Conservation (phyloP, 2,329 filamentous ascomycete genomes). For the Aspergillus intermedius region DNA sequence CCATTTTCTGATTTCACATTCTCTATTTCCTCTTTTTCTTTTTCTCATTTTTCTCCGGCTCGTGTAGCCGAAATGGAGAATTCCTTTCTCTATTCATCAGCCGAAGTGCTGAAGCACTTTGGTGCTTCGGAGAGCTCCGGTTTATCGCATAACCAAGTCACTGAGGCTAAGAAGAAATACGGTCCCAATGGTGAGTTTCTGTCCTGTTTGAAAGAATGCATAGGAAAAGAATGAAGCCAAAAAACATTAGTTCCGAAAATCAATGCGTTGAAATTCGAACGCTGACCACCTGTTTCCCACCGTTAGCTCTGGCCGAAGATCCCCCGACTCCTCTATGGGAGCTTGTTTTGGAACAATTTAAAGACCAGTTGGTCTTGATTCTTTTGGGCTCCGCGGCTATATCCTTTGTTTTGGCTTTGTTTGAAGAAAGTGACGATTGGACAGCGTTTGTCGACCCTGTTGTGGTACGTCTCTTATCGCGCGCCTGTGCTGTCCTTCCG, state of each 20-base stretch:
- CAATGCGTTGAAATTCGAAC: not conserved
- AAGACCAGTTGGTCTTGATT: slow-evolving; percentile 96
- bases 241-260: not conserved
- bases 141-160: slow-evolving; percentile 45
- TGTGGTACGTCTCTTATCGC: slow-evolving; percentile 60
- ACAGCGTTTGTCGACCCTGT: slow-evolving; percentile 93
- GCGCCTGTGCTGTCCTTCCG: not conserved
- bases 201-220: no score
- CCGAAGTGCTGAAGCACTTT: slow-evolving; percentile 48
- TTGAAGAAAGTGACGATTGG: slow-evolving; percentile 91
- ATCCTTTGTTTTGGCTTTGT: slow-evolving; percentile 85
- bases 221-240: no score
- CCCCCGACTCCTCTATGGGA: slow-evolving; percentile 95
- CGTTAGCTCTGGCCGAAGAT: slow-evolving; percentile 69
- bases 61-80: slow-evolving; percentile 43
- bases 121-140: slow-evolving; percentile 46
- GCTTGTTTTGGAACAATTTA: slow-evolving; percentile 96
- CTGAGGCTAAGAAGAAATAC: slow-evolving; percentile 41
- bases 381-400: slow-evolving; percentile 86
- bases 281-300: not conserved
- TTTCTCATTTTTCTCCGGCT: slow-evolving; percentile 7
- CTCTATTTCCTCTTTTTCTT: slow-evolving; percentile 11
- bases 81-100: slow-evolving; percentile 44
- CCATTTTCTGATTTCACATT: slow-evolving; percentile 9
- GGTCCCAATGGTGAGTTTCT: slow-evolving; percentile 48